Base-by-base conservation (phyloP, 306 rosid species). In the Datisca glomerata region DNA sequence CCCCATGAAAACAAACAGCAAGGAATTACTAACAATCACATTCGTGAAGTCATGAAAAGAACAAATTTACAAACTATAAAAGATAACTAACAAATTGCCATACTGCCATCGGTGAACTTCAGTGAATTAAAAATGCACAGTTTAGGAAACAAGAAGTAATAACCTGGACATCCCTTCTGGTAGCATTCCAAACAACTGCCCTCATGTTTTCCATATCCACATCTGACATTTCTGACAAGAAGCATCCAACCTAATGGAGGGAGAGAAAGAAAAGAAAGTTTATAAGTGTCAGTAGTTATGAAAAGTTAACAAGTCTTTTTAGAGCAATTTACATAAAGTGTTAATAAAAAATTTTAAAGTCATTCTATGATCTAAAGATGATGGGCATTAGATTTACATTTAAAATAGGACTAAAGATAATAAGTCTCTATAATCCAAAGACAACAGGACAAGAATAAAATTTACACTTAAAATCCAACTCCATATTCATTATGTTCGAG, bases 241-340 rank as follows among this genome's bases (percentile, higher is more conserved):
- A 49, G 62, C 79, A 81, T 56, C 91, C 96, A n/a, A 81, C 76
- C 96, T 81, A 77, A 43, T 22, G 59, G 54, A 56, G 12, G 41
- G 59, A 43, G 27, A 38, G 31, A 29, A 56, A 59, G 43, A 52
- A 28, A 49, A 16, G 25, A 18, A 13, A 43, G 39, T 51, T 51
- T 10, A 16, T 11, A 10, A 24, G 24, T 24, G 20, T 32, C 6
- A 41, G 45, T 17, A 51, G 20, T 17, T 37, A 51, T 10, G 57
- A 22, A 51, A 35, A 29, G 29, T 18, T 23, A 23, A 46, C 9
- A 46, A 27, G 38, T 2, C 25, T 18, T 24, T 17, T 25, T 18
- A 45, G 6, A 16, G 8, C 38, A 17, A 9, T 22, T 10, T 24
- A 46, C 17, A 16, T 25, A 28, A 18, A 46, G 6, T 5, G 4